Evolutionary conservation across 139 green algal genomes (phyloP).

Genomic region (Haematococcus lacustris): DNA sequence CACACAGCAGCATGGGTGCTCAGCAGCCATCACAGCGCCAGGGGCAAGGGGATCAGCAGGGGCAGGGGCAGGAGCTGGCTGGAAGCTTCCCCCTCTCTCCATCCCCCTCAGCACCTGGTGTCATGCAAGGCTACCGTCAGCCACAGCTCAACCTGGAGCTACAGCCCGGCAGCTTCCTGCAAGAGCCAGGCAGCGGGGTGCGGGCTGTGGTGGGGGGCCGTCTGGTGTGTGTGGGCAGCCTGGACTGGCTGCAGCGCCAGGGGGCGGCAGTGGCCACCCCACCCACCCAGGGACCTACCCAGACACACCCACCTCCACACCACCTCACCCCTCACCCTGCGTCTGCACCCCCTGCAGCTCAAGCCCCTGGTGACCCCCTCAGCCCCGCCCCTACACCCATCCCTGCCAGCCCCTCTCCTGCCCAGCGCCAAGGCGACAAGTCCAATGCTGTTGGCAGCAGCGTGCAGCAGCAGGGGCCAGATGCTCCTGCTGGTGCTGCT

Average conservation of each 20-base stretch:
- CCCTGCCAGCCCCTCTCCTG: not conserved
- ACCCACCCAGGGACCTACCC: no score
- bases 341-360: not conserved
- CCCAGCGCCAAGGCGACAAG: not conserved
- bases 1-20: no score
- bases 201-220: conserved; percentile 46
- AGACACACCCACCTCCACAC: not conserved
- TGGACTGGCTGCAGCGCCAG: conserved; percentile 63
- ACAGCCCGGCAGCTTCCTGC: conserved; percentile 38
- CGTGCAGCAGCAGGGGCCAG: conserved; percentile 1
- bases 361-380: not conserved
- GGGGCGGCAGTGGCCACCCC: not conserved
- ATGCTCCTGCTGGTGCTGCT: no score
- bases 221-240: conserved; percentile 63
- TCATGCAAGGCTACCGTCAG: no score
- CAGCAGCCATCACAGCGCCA: no score
- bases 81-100: no score
- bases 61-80: no score
- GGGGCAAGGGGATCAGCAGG: no score
- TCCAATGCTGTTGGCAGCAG: not conserved
- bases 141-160: no score
- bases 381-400: not conserved
- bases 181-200: conserved; percentile 74
- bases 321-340: not conserved
- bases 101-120: no score